Evolutionary conservation across 129 eudicot species (phyloP).

Genomic region (Smallanthus sonchifolius): DNA sequence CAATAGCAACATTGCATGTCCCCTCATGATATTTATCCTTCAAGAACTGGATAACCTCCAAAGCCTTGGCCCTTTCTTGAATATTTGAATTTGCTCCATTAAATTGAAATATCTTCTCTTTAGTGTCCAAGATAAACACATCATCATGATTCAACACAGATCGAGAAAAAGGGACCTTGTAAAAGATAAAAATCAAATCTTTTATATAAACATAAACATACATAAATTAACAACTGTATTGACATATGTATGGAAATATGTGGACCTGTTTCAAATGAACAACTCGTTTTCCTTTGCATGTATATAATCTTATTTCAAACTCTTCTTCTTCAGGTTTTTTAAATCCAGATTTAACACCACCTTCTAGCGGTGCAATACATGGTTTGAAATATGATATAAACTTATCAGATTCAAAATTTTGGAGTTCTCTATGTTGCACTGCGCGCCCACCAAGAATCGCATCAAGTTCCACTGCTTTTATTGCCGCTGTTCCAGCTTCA

Average conservation of each 20-base stretch:
- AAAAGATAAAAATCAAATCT: conserved; percentile 1
- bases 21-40: conserved; percentile 90
- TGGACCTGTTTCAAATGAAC: conserved; percentile 86
- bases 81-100: conserved; percentile 89
- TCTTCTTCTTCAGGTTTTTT: conserved; percentile 84
- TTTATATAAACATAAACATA: background rate
- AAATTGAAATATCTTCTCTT: conserved; percentile 84
- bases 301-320: conserved; percentile 77
- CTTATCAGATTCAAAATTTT: conserved; percentile 89
- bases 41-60: conserved; percentile 74
- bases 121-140: conserved; percentile 80
- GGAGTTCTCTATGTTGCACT: conserved; percentile 88
- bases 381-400: conserved; percentile 92
- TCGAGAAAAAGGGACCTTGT: conserved; percentile 79
- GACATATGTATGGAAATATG: conserved; percentile 6
- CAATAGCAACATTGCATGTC: conserved; percentile 78
- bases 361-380: conserved; percentile 88
- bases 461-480: conserved; percentile 94
- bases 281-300: conserved; percentile 86
- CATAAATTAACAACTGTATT: background rate
- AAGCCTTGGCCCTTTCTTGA: conserved; percentile 89
- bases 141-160: conserved; percentile 89
- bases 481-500: conserved; percentile 97
- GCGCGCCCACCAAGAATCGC: conserved; percentile 96
- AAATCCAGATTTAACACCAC: conserved; percentile 91